A percentile compares a stretch with the other conserved stretches of the same genome.
phyloP scores from a whole-genome alignment of 1,284 basidiomycete species.

The Pseudozyma sp. region DNA sequence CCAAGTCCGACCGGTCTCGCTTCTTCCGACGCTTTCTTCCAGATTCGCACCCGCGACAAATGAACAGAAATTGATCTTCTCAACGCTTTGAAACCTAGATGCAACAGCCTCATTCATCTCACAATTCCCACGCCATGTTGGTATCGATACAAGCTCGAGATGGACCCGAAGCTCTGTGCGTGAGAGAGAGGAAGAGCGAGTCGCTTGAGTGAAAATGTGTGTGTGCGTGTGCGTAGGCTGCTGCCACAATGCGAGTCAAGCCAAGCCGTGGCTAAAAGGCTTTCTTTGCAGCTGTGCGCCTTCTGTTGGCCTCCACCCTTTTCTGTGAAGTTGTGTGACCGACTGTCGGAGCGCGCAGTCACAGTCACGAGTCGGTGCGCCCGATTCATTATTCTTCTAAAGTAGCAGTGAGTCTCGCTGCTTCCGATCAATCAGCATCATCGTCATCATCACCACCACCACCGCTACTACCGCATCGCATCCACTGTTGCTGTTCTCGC shows the following conservation, averaged over 20 bases:
- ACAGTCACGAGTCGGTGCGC: no score
- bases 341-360: no score
- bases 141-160: slow-evolving; percentile 11
- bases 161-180: not conserved
- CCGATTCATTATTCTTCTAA: not conserved
- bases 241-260: no score
- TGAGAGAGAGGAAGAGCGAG: no score
- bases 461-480: not conserved
- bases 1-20: not conserved
- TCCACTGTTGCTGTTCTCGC: no score
- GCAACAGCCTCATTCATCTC: not conserved
- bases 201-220: no score
- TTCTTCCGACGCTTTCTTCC: slow-evolving; percentile 38
- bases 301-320: no score
- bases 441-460: slow-evolving; percentile 3
- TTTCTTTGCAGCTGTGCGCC: no score
- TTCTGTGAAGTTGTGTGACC: no score
- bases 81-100: not conserved
- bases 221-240: no score
- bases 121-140: slow-evolving; percentile 1
- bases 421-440: slow-evolving; percentile 3
- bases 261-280: no score
- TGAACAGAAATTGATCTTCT: not conserved
- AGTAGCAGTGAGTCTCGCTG: slow-evolving; percentile 14
- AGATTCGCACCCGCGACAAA: slow-evolving; percentile 13